Percentiles rank a stretch among this genome's conserved stretches.
These are phyloP conservation scores for Neopestalotiopsis sp. DNA, from an alignment of 2,329 filamentous ascomycete genomes.

Conservation along the genomic window DNA sequence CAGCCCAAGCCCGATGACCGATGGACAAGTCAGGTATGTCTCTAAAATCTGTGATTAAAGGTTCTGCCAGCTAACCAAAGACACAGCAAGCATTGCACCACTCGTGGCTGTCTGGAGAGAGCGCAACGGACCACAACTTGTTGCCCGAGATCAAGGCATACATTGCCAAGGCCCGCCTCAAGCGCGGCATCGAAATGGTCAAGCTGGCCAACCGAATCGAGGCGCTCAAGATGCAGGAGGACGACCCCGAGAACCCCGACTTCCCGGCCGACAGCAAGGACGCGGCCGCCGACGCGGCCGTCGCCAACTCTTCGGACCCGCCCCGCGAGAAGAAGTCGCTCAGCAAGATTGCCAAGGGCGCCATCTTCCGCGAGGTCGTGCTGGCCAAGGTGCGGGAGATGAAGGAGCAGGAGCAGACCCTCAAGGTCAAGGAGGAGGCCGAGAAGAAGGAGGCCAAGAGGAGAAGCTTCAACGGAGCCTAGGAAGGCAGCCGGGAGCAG, in stretches of 20 bases:
- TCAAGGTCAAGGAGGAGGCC: conserved; percentile 68
- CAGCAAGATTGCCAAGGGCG: conserved; percentile 60
- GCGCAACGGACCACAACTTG: conserved; percentile 94
- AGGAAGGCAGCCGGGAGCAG: background rate
- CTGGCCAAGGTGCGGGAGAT: conserved; percentile 91
- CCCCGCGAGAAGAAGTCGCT: conserved; percentile 46
- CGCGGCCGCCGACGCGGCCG: conserved; percentile 54
- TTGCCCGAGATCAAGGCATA: conserved; percentile 95
- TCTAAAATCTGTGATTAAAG: no score
- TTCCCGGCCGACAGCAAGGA: conserved; percentile 69
- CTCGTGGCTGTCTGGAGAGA: conserved; percentile 89
- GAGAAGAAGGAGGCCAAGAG: conserved; percentile 56
- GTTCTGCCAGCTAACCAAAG: no score
- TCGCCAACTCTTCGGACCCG: conserved; percentile 34
- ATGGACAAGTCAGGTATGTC: conserved; percentile 74
- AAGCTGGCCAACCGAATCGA: conserved; percentile 97
- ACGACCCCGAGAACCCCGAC: conserved; percentile 77
- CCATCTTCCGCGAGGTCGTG: conserved; percentile 94
- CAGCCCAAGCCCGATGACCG: conserved; percentile 79
- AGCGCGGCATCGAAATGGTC: conserved; percentile 93
- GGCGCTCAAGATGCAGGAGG: conserved; percentile 89
- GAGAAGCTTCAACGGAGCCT: conserved; percentile 36
- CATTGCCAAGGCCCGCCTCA: conserved; percentile 88
- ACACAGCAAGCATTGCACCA: conserved; percentile 77
- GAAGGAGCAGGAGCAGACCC: conserved; percentile 82